A percentile compares a stretch with the other conserved stretches of the same genome.
phyloP scores from a whole-genome alignment of 306 rosid genomes.

The Neltuma alba region DNA sequence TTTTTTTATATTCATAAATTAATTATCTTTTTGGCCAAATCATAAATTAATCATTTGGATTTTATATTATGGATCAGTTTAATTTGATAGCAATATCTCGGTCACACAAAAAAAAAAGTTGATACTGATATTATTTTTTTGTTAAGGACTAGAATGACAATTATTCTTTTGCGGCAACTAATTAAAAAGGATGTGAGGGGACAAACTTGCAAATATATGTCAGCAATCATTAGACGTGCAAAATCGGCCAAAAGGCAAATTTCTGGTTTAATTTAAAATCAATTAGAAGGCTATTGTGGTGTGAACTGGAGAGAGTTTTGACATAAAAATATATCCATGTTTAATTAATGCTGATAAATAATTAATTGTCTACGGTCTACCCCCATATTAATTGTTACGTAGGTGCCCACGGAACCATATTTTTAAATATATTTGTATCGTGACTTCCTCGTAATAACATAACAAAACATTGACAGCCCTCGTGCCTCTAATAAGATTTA shows the following conservation, averaged over 20 bases:
- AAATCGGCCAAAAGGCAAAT: background rate
- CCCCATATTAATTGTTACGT: conserved; percentile 21
- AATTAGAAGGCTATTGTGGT: background rate
- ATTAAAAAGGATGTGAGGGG: background rate
- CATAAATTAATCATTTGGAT: no score
- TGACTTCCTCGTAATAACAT: background rate
- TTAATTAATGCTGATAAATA: background rate
- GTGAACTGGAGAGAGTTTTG: background rate
- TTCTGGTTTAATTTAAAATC: background rate
- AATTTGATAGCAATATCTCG: background rate
- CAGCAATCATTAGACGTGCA: background rate
- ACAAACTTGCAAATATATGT: background rate
- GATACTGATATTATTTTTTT: background rate
- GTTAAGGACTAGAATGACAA: background rate
- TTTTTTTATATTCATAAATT: no score
- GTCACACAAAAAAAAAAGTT: background rate
- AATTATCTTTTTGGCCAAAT: no score
- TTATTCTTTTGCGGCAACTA: background rate
- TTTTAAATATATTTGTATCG: conserved; percentile 23
- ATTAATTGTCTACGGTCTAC: background rate
- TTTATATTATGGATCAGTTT: no score
- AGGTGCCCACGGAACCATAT: conserved; percentile 44
- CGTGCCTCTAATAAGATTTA: conserved; percentile 42
- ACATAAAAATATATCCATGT: background rate
- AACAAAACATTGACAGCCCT: conserved; percentile 50